Evolutionary conservation across 805 yeast species (phyloP).

Genomic region (Nakazawaea ernobii): DNA sequence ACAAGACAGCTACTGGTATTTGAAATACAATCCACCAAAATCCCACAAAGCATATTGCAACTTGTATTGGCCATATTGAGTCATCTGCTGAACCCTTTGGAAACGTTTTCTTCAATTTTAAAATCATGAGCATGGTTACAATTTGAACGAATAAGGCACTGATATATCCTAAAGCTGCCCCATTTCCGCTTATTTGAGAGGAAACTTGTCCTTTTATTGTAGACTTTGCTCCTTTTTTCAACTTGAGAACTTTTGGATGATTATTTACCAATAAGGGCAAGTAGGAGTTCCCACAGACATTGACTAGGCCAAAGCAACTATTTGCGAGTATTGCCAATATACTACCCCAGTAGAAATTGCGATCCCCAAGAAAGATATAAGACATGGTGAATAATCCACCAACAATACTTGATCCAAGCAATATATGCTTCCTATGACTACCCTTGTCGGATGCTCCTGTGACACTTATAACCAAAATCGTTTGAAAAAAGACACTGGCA

Average conservation of each 20-base stretch:
- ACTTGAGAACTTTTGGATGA: conserved; percentile 18
- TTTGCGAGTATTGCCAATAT: conserved; percentile 57
- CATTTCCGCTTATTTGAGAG: conserved; percentile 55
- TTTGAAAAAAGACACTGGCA: conserved; percentile 64
- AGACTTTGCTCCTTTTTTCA: neutral
- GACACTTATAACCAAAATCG: conserved; percentile 62
- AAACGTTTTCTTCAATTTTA: conserved; percentile 17
- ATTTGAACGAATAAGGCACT: conserved; percentile 67
- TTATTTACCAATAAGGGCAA: conserved; percentile 55
- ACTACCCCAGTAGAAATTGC: conserved; percentile 44
- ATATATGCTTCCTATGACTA: conserved; percentile 47
- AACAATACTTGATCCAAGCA: conserved; percentile 49
- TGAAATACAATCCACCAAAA: conserved; percentile 76
- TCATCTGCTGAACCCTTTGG: conserved; percentile 13
- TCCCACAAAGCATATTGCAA: conserved; percentile 61
- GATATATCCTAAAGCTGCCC: conserved; percentile 66
- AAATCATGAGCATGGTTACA: conserved; percentile 42
- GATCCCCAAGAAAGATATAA: conserved; percentile 32
- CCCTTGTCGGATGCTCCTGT: conserved; percentile 71
- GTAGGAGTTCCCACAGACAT: conserved; percentile 74
- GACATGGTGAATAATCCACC: conserved; percentile 53
- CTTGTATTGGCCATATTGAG: conserved; percentile 39
- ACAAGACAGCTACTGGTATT: conserved; percentile 46
- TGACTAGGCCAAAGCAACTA: conserved; percentile 69
- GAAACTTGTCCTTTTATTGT: conserved; percentile 31